Conservation (phyloP, 2,329 filamentous ascomycete species). For the Aphanoascus verrucosus region DNA sequence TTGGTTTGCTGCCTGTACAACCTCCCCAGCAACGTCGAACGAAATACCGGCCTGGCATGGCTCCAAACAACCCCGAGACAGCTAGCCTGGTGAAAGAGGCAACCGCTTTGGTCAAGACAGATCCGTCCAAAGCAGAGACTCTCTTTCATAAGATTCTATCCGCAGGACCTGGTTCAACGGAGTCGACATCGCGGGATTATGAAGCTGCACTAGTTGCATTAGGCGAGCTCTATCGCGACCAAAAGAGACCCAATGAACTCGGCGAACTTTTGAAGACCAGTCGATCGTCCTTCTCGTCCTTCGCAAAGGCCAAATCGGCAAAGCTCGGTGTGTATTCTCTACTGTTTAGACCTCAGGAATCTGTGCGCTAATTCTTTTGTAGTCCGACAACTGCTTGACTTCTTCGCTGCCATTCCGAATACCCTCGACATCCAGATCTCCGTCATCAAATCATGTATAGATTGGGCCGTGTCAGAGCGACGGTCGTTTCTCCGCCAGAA, state of each 20-base stretch:
- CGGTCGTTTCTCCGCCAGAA: conserved; percentile 95
- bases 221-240: conserved; percentile 82
- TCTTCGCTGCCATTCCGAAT: conserved; percentile 88
- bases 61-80: conserved; percentile 39
- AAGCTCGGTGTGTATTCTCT: conserved; percentile 65
- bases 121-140: conserved; percentile 72
- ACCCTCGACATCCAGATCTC: conserved; percentile 87
- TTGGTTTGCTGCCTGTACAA: background rate
- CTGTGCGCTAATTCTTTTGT: conserved; percentile 12
- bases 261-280: conserved; percentile 84
- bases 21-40: background rate
- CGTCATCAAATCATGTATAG: conserved; percentile 98
- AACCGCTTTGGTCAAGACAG: conserved; percentile 67
- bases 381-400: conserved; percentile 95
- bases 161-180: conserved; percentile 70
- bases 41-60: conserved; percentile 29
- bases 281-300: conserved; percentile 81
- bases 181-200: conserved; percentile 81
- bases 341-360: background rate
- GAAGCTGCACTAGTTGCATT: conserved; percentile 79
- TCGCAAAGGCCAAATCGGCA: conserved; percentile 97
- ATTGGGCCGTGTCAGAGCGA: conserved; percentile 92
- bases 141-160: conserved; percentile 85
- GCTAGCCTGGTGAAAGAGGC: conserved; percentile 72
- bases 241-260: conserved; percentile 68